A percentile compares a stretch with the other conserved stretches of the same genome.
Conservation (phyloP, 805 yeast species). For the Helenozyma rhizophorensis region DNA sequence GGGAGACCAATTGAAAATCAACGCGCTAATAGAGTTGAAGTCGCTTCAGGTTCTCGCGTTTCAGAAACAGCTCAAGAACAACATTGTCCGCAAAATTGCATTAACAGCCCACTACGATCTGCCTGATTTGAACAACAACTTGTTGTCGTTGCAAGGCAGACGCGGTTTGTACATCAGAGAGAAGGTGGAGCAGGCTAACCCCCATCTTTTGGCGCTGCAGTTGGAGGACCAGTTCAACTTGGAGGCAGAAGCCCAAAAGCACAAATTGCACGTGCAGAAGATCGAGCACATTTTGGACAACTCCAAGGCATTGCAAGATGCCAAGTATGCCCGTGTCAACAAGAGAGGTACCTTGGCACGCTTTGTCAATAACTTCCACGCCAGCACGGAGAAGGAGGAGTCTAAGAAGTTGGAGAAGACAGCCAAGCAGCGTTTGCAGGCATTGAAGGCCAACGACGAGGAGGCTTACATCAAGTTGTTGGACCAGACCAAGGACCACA, state of each 20-base stretch:
- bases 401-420: slow-evolving; percentile 69
- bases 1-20: slow-evolving; percentile 44
- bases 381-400: slow-evolving; percentile 66
- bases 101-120: slow-evolving; percentile 53
- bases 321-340: slow-evolving; percentile 18
- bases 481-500: slow-evolving; percentile 82
- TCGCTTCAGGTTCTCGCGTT: slow-evolving; percentile 59
- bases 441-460: slow-evolving; percentile 82
- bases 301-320: slow-evolving; percentile 21
- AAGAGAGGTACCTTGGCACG: slow-evolving; percentile 27
- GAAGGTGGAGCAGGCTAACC: slow-evolving; percentile 67
- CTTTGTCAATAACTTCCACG: slow-evolving; percentile 46
- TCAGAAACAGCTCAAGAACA: slow-evolving; percentile 67
- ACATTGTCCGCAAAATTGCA: slow-evolving; percentile 49
- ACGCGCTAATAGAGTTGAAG: slow-evolving; percentile 66
- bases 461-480: slow-evolving; percentile 80
- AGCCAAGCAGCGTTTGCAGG: slow-evolving; percentile 85
- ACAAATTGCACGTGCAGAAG: slow-evolving; percentile 47
- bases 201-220: slow-evolving; percentile 71
- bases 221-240: slow-evolving; percentile 66
- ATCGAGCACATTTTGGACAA: slow-evolving; percentile 30
- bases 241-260: slow-evolving; percentile 49
- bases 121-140: slow-evolving; percentile 47
- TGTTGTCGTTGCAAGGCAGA: slow-evolving; percentile 61
- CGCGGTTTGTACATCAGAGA: slow-evolving; percentile 65